A percentile compares a stretch with the other conserved stretches of the same genome.
These are phyloP conservation scores for Calonectria leucothoes DNA, from an alignment of 2,329 filamentous ascomycete species.

Conservation along the genomic window DNA sequence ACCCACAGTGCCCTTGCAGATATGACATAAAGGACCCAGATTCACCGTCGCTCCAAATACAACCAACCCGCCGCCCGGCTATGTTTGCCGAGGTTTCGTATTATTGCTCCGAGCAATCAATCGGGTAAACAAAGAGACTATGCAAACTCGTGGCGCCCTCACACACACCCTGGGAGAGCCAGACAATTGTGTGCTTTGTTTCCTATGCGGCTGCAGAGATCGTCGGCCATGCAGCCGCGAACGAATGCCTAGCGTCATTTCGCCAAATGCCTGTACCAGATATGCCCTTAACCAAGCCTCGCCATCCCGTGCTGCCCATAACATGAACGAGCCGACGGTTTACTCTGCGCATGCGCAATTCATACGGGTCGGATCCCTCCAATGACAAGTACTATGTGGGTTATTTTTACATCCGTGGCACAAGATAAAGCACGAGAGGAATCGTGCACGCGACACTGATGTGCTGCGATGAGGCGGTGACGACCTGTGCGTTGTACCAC, in stretches of 20 bases:
- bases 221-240: slow-evolving; percentile 5
- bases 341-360: not conserved
- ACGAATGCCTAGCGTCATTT: slow-evolving; percentile 7
- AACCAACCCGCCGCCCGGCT: not conserved
- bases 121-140: not conserved
- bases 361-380: not conserved
- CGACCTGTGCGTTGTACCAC: not conserved
- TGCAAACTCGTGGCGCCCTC: not conserved
- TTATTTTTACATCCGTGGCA: not conserved
- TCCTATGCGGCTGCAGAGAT: slow-evolving; percentile 16
- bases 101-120: not conserved
- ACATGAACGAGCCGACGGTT: not conserved
- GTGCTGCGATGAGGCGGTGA: not conserved
- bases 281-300: slow-evolving; percentile 14
- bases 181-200: not conserved
- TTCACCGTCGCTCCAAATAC: not conserved
- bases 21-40: not conserved
- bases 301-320: not conserved
- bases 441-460: not conserved
- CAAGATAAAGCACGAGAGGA: not conserved
- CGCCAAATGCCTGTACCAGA: slow-evolving; percentile 2
- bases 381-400: too few species aligned
- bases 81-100: not conserved
- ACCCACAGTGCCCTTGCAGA: slow-evolving; percentile 15
- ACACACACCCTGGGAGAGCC: not conserved